A percentile compares a stretch with the other conserved stretches of the same genome.
Conservation (phyloP, 164 flowering plant genomes). For the Warburgia ugandensis region DNA sequence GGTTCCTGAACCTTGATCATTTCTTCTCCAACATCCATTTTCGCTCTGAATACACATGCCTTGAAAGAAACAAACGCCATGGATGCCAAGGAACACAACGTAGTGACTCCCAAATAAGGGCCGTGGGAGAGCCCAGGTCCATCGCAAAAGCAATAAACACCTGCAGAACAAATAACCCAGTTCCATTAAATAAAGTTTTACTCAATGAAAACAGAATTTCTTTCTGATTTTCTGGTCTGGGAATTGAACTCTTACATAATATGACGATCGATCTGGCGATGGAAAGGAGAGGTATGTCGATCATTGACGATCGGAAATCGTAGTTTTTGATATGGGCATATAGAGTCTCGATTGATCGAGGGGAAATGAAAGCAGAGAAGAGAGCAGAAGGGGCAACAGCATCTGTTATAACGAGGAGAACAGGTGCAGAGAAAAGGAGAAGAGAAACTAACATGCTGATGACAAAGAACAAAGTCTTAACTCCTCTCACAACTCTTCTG, state of each 20-base stretch:
- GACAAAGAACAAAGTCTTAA: constrained; percentile 72
- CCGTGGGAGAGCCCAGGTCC: constrained; percentile 72
- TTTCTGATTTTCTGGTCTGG: neutral
- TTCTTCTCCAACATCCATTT: constrained; percentile 4
- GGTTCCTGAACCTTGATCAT: neutral
- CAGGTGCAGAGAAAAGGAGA: constrained; percentile 74
- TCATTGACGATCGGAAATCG: constrained; percentile 59
- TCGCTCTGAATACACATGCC: constrained; percentile 44
- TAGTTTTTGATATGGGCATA: constrained; percentile 46
- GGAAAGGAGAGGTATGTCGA: constrained; percentile 83
- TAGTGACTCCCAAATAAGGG: constrained; percentile 65
- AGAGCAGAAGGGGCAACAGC: constrained; percentile 62
- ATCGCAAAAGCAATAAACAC: constrained; percentile 79
- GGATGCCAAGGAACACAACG: constrained; percentile 60
- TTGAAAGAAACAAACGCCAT: constrained; percentile 60
- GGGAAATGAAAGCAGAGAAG: constrained; percentile 50
- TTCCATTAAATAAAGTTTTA: neutral
- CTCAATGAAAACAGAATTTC: neutral
- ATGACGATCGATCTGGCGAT: constrained; percentile 63
- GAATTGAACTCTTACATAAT: constrained; percentile 39
- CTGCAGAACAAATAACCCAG: constrained; percentile 22
- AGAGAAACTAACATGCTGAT: constrained; percentile 61
- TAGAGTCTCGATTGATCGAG: constrained; percentile 33
- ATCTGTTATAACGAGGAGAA: constrained; percentile 58
- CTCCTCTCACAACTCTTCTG: constrained; percentile 35